Evolutionary conservation across 2,329 filamentous ascomycete genomes (phyloP), one percentile per base, ranked within the genome.

Genomic region (Sphaerulina vaccinii): DNA sequence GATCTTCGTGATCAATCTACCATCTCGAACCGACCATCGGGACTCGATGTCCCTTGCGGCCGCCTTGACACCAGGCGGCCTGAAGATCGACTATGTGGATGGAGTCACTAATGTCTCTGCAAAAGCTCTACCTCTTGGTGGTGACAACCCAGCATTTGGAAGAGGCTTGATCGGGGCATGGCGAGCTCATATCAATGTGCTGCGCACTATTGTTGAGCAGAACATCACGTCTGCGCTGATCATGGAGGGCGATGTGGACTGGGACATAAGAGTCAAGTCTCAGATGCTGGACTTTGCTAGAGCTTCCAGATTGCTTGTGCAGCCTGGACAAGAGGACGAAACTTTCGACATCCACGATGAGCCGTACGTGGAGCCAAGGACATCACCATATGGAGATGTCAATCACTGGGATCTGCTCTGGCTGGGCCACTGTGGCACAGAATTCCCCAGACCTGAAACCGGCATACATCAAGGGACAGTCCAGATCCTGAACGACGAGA

Each of bases 1-100:
- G 46, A 75, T 82, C 13, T 73, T 80, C 55, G 76, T 78, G 19
- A 71, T 82, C 39, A 79, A 76, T 40, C 70, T 81, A 5, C 75
- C 77, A 1, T 70, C 70, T 16, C 68, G 79, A 3, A 75, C 72
- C 18, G 79, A 82, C 56, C 73, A 78, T 8, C 72, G 76, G 37
- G 77, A 82, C 65, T 69, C 73, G 2, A 73, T 81, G 60, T 67
- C 71, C 1, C 66, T 80, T 5, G 73, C 75, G 1, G 75, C 76
- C 1, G 71, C 73, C 1, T 68, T 78, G 5, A 77, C 69, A 21
- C 61, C 78, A 1, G 70, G 77, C 16, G 79, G 78, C 2, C 38
- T 53, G 29, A 42, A 37, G 5, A 10, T 53, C 19, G 35, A 39
- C 22, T 46, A 49, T 6, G 65, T 79, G 0, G 70, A 77, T 19